Evolutionary conservation across 163 green algal species (phyloP).

Genomic region (Scenedesmus sp.): DNA sequence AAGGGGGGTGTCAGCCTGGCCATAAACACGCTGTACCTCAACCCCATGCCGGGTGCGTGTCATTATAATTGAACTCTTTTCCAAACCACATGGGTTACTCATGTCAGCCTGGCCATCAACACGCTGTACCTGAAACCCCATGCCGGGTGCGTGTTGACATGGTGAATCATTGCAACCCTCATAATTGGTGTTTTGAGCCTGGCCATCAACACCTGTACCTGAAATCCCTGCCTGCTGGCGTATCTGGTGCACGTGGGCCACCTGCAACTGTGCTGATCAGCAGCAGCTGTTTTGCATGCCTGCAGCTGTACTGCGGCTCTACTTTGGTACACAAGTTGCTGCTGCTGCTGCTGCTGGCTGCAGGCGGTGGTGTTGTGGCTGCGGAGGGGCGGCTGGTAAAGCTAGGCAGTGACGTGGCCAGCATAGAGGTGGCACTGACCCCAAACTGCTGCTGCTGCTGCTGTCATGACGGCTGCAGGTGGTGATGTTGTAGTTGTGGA

Average conservation of each 20-base stretch:
- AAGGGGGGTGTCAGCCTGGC: slow-evolving; percentile 68
- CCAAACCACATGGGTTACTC: too few relatives aligned
- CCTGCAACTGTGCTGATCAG: too few relatives aligned
- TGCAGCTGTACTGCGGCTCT: too few relatives aligned
- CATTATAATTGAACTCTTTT: too few relatives aligned
- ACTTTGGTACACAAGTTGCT: too few relatives aligned
- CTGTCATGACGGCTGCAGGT: not conserved
- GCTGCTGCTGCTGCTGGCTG: not conserved
- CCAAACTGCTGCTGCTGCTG: not conserved
- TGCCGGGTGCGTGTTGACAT: too few relatives aligned
- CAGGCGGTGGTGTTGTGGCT: not conserved
- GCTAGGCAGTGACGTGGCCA: slow-evolving; percentile 62
- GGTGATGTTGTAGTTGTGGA: slow-evolving; percentile 50
- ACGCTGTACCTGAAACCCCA: not conserved
- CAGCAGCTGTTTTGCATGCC: too few relatives aligned
- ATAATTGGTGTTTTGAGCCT: too few relatives aligned
- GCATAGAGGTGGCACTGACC: slow-evolving; percentile 60
- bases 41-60: slow-evolving; percentile 44
- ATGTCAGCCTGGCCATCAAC: not conserved
- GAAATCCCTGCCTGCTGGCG: too few relatives aligned
- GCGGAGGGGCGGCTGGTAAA: slow-evolving; percentile 46
- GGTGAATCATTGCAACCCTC: too few relatives aligned
- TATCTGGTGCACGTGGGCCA: too few relatives aligned
- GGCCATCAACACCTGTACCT: too few relatives aligned
- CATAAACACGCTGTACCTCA: slow-evolving; percentile 71